These are phyloP conservation scores for Mollisia scopiformis DNA, from an alignment of 2,329 filamentous ascomycete genomes.

Conservation along the genomic window DNA sequence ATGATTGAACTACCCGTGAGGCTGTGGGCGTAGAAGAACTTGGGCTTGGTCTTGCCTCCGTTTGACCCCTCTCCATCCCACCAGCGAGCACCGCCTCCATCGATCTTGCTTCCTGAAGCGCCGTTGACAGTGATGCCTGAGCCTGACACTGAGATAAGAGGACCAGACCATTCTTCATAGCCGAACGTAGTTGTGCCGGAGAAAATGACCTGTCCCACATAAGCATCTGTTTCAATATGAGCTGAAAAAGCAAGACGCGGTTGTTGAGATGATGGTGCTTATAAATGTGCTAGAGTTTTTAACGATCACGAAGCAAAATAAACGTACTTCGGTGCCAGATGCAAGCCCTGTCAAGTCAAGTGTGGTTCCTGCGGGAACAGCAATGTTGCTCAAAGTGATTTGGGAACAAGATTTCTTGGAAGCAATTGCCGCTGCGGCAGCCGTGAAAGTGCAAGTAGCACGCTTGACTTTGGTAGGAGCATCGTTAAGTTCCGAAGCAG, in stretches of 20 bases:
- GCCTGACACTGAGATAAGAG: constrained; percentile 52
- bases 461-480: constrained; percentile 23
- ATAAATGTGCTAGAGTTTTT: constrained; percentile 32
- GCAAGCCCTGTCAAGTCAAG: constrained; percentile 59
- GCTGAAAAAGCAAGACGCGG: no score
- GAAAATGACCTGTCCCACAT: no score
- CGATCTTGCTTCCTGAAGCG: constrained; percentile 43
- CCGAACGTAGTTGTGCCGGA: constrained; percentile 68
- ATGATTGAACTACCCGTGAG: constrained; percentile 53
- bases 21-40: constrained; percentile 61
- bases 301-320: neutral
- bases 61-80: constrained; percentile 56
- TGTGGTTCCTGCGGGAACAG: constrained; percentile 60
- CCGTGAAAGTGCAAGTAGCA: constrained; percentile 53
- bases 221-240: no score
- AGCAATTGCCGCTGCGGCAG: constrained; percentile 48
- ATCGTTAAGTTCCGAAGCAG: constrained; percentile 24
- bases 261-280: no score
- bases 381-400: constrained; percentile 56
- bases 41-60: constrained; percentile 64
- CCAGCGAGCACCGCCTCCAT: constrained; percentile 53
- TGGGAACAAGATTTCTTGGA: constrained; percentile 55
- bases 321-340: constrained; percentile 43
- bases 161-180: constrained; percentile 67
- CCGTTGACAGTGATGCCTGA: constrained; percentile 28